Conservation (phyloP, 495 filamentous ascomycete genomes). For the Penicillium bialowiezense region DNA sequence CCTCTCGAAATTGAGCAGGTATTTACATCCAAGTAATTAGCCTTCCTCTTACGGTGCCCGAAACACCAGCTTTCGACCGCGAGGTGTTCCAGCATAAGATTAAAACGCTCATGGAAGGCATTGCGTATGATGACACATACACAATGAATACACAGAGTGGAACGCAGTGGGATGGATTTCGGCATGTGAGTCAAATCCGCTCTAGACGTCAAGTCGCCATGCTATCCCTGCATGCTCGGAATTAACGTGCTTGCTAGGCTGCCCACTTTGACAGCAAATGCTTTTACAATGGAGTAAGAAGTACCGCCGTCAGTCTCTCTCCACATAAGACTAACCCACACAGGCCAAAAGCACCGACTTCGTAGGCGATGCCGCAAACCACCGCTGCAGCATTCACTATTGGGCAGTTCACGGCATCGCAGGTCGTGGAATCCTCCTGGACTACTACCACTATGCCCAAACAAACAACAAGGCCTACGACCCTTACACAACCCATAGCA, state of each 20-base stretch:
- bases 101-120: constrained; percentile 36
- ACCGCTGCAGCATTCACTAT: constrained; percentile 49
- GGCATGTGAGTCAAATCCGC: constrained; percentile 58
- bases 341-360: constrained; percentile 47
- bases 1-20: too few relatives aligned
- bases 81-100: constrained; percentile 52
- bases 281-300: constrained; percentile 53
- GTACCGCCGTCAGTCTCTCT: too few relatives aligned
- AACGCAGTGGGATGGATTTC: constrained; percentile 74
- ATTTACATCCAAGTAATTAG: constrained; percentile 27
- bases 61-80: constrained; percentile 48
- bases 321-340: neutral
- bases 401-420: constrained; percentile 47
- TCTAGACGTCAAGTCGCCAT: too few relatives aligned
- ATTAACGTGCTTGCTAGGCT: constrained; percentile 23
- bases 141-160: constrained; percentile 68
- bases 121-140: constrained; percentile 61
- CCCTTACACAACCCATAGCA: constrained; percentile 57
- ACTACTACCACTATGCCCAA: constrained; percentile 43
- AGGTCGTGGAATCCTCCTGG: constrained; percentile 49
- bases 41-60: constrained; percentile 53
- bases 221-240: too few relatives aligned
- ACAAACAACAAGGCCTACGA: constrained; percentile 47
- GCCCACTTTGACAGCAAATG: constrained; percentile 39
- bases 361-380: constrained; percentile 40